A percentile compares a stretch with the other conserved stretches of the same genome.
phyloP scores from a whole-genome alignment of 1,284 basidiomycete genomes.

The Ceratobasidium sp. region DNA sequence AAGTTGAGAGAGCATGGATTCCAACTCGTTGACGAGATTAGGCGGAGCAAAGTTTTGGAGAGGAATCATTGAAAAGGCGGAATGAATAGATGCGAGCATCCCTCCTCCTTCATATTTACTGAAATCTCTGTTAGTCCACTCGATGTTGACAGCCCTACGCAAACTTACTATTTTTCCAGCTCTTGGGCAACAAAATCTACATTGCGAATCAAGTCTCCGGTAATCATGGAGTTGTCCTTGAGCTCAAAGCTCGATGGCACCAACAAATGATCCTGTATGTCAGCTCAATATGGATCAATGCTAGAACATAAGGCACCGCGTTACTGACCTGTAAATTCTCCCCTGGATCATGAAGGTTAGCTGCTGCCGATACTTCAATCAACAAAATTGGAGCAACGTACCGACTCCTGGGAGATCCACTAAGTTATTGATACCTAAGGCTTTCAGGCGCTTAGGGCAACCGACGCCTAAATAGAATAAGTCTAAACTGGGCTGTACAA shows the following conservation, averaged over 20 bases:
- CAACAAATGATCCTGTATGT: constrained; percentile 38
- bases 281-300: not conserved
- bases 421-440: constrained; percentile 22
- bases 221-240: constrained; percentile 43
- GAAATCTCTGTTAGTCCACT: not conserved
- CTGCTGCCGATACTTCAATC: not conserved
- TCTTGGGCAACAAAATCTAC: constrained; percentile 42
- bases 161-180: constrained; percentile 45
- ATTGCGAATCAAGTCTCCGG: constrained; percentile 45
- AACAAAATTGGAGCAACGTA: not conserved
- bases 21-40: constrained; percentile 3
- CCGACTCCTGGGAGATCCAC: constrained; percentile 41
- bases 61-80: constrained; percentile 40
- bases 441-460: constrained; percentile 21
- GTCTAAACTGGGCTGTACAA: not conserved
- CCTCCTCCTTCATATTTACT: constrained; percentile 29
- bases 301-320: not conserved
- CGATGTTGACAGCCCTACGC: not conserved
- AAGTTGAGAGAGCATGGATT: not conserved
- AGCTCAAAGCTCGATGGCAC: constrained; percentile 43
- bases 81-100: constrained; percentile 41
- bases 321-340: constrained; percentile 41
- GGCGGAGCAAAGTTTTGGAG: constrained; percentile 12
- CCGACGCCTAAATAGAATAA: constrained; percentile 36
- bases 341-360: constrained; percentile 5